Percentiles rank a stretch among this genome's conserved stretches.
These are phyloP conservation scores for Atkinsonella hypoxylon DNA, from an alignment of 2,329 filamentous ascomycete species.

Conservation along the genomic window DNA sequence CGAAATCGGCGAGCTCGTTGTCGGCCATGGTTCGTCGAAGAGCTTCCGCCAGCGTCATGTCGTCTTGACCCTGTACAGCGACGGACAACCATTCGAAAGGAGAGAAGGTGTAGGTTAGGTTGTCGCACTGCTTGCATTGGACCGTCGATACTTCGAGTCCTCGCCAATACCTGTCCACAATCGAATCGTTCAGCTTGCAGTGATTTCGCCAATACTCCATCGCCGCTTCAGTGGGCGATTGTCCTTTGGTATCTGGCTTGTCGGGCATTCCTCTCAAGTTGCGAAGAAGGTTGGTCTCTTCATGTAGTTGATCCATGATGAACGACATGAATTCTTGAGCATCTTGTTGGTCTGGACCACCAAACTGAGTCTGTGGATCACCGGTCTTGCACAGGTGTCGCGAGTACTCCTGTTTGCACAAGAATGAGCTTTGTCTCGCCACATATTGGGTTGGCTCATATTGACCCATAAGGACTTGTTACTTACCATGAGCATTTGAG, in stretches of 20 bases:
- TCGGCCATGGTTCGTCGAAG: conserved; percentile 57
- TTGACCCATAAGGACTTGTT: neutral
- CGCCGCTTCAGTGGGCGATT: conserved; percentile 41
- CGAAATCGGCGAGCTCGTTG: conserved; percentile 55
- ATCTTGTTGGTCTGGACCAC: conserved; percentile 72
- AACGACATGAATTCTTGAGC: conserved; percentile 84
- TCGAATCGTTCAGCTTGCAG: conserved; percentile 56
- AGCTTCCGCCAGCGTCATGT: conserved; percentile 43
- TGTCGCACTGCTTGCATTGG: conserved; percentile 49
- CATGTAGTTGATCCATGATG: conserved; percentile 66
- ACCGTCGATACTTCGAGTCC: conserved; percentile 63
- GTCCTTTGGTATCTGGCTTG: conserved; percentile 21
- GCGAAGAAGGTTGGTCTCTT: conserved; percentile 63
- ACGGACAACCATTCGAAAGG: conserved; percentile 43
- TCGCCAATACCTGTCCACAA: conserved; percentile 69
- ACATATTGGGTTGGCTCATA: neutral
- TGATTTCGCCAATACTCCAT: conserved; percentile 65
- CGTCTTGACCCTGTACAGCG: conserved; percentile 21
- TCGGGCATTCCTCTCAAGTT: conserved; percentile 25
- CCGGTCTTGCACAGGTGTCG: conserved; percentile 22
- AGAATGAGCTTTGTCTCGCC: neutral
- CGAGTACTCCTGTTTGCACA: conserved; percentile 39
- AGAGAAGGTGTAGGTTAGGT: conserved; percentile 32
- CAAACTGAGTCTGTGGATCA: conserved; percentile 39
- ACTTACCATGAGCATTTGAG: conserved; percentile 46